These are phyloP conservation scores for Cladochytrium replicatum DNA, from an alignment of 192 early-diverging fungal genomes.

Conservation along the genomic window DNA sequence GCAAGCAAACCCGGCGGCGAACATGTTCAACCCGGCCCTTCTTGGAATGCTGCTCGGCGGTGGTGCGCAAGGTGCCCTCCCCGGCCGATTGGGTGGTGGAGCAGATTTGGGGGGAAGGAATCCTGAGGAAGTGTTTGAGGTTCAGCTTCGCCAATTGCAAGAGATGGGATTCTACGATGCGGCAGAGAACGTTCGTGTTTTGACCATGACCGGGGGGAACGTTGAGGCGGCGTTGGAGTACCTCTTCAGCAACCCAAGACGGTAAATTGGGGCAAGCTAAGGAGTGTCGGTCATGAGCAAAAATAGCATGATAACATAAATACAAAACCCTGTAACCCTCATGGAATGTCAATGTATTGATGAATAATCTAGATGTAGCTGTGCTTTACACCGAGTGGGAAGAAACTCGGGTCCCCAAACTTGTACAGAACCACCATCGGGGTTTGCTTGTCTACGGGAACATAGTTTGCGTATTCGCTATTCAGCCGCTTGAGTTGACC, in stretches of 20 bases:
- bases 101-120: too few relatives aligned
- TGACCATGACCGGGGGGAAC: conserved; percentile 75
- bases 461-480: conserved; percentile 25
- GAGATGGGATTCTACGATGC: conserved; percentile 97
- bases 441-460: conserved; percentile 21
- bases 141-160: conserved; percentile 72
- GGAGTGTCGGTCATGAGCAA: too few relatives aligned
- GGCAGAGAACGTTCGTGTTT: conserved; percentile 79
- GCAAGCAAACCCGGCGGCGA: conserved; percentile 9
- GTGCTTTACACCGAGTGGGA: conserved; percentile 28
- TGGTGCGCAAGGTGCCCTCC: conserved; percentile 10
- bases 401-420: conserved; percentile 20
- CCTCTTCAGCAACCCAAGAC: conserved; percentile 47
- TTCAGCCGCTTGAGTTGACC: conserved; percentile 14
- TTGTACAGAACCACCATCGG: conserved; percentile 13
- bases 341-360: too few relatives aligned
- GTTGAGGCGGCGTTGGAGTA: conserved; percentile 92
- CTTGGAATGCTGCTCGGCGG: conserved; percentile 23
- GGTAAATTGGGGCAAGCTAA: too few relatives aligned
- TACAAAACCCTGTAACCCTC: too few relatives aligned
- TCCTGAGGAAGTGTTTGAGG: conserved; percentile 39
- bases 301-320: too few relatives aligned
- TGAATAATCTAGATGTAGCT: conserved; percentile 23
- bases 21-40: conserved; percentile 21
- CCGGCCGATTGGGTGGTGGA: too few relatives aligned